Evolutionary conservation across 2,329 filamentous ascomycete genomes (phyloP).

Genomic region (Aspergillus alliaceus): DNA sequence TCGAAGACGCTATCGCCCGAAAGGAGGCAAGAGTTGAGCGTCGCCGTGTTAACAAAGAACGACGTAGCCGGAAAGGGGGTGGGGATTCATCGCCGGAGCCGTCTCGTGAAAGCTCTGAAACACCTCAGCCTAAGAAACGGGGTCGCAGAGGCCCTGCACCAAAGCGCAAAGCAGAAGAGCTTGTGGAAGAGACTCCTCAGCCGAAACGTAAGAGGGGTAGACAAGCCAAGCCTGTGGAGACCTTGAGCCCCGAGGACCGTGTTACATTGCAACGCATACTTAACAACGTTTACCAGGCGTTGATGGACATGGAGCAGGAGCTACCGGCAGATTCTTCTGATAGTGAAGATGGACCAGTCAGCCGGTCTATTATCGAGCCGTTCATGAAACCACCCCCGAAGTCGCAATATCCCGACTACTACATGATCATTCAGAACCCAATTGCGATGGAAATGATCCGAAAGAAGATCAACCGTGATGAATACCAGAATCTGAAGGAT

Average conservation of each 20-base stretch:
- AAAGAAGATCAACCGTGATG: conserved; percentile 92
- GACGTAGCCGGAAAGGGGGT: conserved; percentile 49
- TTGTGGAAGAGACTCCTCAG: conserved; percentile 74
- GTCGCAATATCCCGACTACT: conserved; percentile 91
- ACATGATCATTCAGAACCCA: conserved; percentile 84
- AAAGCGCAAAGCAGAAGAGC: conserved; percentile 83
- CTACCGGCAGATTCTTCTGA: conserved; percentile 53
- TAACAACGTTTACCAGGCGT: conserved; percentile 70
- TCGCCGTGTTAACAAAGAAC: conserved; percentile 73
- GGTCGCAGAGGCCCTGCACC: conserved; percentile 72
- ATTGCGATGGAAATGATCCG: conserved; percentile 97
- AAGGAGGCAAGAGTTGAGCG: conserved; percentile 84
- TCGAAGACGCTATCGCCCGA: conserved; percentile 87
- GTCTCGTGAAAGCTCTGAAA: conserved; percentile 83
- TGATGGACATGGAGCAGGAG: conserved; percentile 84
- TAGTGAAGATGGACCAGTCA: conserved; percentile 55
- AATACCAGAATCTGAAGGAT: conserved; percentile 79
- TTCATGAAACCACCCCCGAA: conserved; percentile 91
- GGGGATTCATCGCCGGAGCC: conserved; percentile 72
- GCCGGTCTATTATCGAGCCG: conserved; percentile 84
- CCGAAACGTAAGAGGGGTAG: conserved; percentile 75
- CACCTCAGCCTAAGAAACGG: conserved; percentile 72
- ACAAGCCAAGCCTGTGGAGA: conserved; percentile 67
- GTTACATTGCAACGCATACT: conserved; percentile 77
- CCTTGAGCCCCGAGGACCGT: conserved; percentile 68